Evolutionary conservation across 2,329 filamentous ascomycete species (phyloP).

Genomic region (Diaporthe vexans): DNA sequence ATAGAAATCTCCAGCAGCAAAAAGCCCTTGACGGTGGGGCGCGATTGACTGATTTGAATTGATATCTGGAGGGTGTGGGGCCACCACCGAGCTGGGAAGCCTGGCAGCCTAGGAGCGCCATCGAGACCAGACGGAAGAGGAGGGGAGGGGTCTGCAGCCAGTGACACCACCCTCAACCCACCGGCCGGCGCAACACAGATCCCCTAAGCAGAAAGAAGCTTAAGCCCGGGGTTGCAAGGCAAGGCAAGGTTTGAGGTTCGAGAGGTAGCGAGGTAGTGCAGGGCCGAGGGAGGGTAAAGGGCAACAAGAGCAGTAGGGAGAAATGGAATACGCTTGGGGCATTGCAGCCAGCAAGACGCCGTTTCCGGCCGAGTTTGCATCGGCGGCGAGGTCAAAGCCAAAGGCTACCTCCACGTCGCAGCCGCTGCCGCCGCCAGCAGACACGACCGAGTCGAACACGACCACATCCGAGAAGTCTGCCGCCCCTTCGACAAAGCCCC

Average conservation of each 20-base stretch:
- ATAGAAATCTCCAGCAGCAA: slow-evolving; percentile 7
- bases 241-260: slow-evolving; percentile 26
- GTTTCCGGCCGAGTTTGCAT: slow-evolving; percentile 39
- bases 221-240: slow-evolving; percentile 3
- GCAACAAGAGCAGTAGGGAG: neutral
- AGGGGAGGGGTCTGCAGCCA: slow-evolving; percentile 19
- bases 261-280: neutral
- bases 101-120: neutral
- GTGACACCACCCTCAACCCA: neutral
- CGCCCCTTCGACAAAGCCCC: slow-evolving; percentile 1
- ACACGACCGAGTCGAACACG: neutral
- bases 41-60: slow-evolving; percentile 21
- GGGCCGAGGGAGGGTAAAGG: too few relatives aligned
- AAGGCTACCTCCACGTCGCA: slow-evolving; percentile 9
- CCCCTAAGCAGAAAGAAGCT: slow-evolving; percentile 26
- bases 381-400: slow-evolving; percentile 30
- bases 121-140: neutral
- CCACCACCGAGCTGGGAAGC: neutral
- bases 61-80: slow-evolving; percentile 17
- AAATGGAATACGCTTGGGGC: slow-evolving; percentile 41
- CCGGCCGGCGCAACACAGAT: neutral
- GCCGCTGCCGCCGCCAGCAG: neutral
- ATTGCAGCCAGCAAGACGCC: slow-evolving; percentile 40
- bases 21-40: slow-evolving; percentile 22
- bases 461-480: neutral